A percentile compares a stretch with the other conserved stretches of the same genome.
These are phyloP conservation scores for Marasmius sp. DNA, from an alignment of 1,284 basidiomycete species.

Conservation along the genomic window DNA sequence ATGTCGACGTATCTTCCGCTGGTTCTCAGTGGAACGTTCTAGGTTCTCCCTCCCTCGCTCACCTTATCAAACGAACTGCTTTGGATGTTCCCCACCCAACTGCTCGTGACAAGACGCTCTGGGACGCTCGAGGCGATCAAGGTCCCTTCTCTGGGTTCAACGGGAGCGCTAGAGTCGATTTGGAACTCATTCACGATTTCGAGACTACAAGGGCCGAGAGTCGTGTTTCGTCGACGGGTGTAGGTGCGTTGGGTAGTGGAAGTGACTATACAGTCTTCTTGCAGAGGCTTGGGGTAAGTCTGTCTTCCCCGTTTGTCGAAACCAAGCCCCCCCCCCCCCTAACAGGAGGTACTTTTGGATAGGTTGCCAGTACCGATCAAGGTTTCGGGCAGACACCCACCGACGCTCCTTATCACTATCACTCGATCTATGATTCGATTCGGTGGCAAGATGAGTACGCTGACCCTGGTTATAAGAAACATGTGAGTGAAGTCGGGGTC, in stretches of 20 bases:
- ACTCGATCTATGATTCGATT: constrained; percentile 81
- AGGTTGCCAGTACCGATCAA: constrained; percentile 50
- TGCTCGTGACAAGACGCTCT: constrained; percentile 50
- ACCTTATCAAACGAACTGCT: constrained; percentile 69
- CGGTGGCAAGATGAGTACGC: constrained; percentile 75
- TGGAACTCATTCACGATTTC: constrained; percentile 26
- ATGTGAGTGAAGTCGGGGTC: constrained; percentile 41
- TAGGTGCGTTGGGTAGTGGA: constrained; percentile 50
- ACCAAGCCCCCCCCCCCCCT: background rate
- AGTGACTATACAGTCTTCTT: constrained; percentile 78
- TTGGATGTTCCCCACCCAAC: constrained; percentile 70
- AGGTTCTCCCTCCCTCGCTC: constrained; percentile 78
- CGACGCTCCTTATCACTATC: constrained; percentile 79
- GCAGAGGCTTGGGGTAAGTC: constrained; percentile 35
- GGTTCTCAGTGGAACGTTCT: constrained; percentile 62
- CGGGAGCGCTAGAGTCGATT: constrained; percentile 33
- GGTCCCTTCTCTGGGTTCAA: constrained; percentile 44
- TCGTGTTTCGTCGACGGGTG: constrained; percentile 20
- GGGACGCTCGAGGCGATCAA: constrained; percentile 62
- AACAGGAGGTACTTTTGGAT: background rate
- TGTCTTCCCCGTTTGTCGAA: background rate
- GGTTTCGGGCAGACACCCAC: constrained; percentile 42
- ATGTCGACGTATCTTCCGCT: constrained; percentile 71
- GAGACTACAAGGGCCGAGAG: constrained; percentile 12
- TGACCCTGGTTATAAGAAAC: constrained; percentile 76